Conservation (phyloP, 306 rosid genomes). For the Prunus salicina region DNA sequence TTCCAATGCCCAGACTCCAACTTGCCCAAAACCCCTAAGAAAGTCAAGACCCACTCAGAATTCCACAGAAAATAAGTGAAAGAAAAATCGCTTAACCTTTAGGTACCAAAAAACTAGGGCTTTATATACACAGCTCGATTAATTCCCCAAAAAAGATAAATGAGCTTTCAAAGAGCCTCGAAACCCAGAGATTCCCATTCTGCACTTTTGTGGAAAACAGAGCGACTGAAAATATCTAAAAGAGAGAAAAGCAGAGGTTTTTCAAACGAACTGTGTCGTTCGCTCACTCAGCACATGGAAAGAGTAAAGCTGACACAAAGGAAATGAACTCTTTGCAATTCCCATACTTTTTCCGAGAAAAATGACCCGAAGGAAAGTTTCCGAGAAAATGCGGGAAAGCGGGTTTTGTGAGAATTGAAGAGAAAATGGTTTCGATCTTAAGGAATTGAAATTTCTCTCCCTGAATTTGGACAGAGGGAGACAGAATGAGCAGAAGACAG, state of each 20-base stretch:
- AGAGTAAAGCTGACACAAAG: conserved; percentile 47
- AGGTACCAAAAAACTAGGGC: conserved; percentile 45
- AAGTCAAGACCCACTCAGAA: conserved; percentile 29
- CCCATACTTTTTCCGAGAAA: conserved; percentile 29
- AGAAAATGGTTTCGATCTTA: conserved; percentile 31
- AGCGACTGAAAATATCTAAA: conserved; percentile 12
- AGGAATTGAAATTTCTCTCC: background rate
- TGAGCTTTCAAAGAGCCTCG: conserved; percentile 42
- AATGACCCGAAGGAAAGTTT: conserved; percentile 20
- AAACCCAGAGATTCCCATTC: conserved; percentile 47
- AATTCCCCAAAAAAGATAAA: conserved; percentile 19
- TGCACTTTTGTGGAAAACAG: conserved; percentile 45
- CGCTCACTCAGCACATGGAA: conserved; percentile 27
- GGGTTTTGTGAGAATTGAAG: conserved; percentile 6
- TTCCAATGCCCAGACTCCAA: conserved; percentile 29
- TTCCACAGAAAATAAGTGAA: conserved; percentile 12
- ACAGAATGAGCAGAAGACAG: conserved; percentile 15
- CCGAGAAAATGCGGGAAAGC: conserved; percentile 39
- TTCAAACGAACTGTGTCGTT: conserved; percentile 32
- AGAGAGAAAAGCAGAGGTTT: background rate
- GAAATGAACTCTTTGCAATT: conserved; percentile 21
- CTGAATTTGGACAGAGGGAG: background rate
- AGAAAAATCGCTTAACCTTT: conserved; percentile 37
- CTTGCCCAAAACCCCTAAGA: conserved; percentile 17
- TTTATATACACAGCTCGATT: conserved; percentile 14